A percentile compares a stretch with the other conserved stretches of the same genome.
Evolutionary conservation across 1,139 yeast genomes (phyloP).

Genomic region (Petasospora fabianii): DNA sequence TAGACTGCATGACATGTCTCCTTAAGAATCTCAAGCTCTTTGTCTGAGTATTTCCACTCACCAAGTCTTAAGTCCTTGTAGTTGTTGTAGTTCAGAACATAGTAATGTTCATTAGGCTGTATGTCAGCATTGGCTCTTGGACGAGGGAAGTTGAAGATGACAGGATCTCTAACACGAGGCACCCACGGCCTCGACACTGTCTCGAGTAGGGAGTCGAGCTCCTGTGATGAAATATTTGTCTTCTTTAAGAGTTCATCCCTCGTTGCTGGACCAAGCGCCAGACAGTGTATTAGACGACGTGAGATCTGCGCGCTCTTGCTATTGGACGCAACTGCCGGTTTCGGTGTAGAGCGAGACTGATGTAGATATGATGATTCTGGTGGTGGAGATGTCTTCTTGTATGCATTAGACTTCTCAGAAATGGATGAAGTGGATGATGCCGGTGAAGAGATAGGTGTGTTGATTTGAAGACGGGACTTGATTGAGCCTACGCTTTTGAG

Average conservation of each 20-base stretch:
- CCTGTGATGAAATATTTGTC: conserved; percentile 12
- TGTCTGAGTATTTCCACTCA: conserved; percentile 12
- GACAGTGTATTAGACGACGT: conserved; percentile 13
- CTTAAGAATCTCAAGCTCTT: conserved; percentile 10
- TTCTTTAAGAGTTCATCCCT: conserved; percentile 10
- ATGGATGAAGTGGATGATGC: neutral
- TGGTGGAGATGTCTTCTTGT: neutral
- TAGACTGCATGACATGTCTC: conserved; percentile 17
- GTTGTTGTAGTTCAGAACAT: conserved; percentile 14
- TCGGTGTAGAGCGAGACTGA: neutral
- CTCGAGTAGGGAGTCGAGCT: conserved; percentile 12
- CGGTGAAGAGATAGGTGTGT: conserved; percentile 5
- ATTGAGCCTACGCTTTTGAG: conserved; percentile 15
- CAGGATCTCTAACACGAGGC: conserved; percentile 3
- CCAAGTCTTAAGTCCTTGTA: conserved; percentile 20
- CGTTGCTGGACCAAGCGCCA: conserved; percentile 23
- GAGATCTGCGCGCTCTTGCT: neutral
- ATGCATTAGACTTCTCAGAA: neutral
- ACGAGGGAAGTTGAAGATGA: conserved; percentile 12
- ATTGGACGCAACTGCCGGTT: neutral
- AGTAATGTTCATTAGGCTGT: no score
- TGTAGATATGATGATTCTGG: neutral
- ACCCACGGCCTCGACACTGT: conserved; percentile 12
- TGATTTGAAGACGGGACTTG: conserved; percentile 11
- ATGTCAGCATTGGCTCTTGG: neutral